Evolutionary conservation across 2,329 filamentous ascomycete species (phyloP), one percentile per base, ranked within the genome.

Genomic region (Trichoderma sp.): DNA sequence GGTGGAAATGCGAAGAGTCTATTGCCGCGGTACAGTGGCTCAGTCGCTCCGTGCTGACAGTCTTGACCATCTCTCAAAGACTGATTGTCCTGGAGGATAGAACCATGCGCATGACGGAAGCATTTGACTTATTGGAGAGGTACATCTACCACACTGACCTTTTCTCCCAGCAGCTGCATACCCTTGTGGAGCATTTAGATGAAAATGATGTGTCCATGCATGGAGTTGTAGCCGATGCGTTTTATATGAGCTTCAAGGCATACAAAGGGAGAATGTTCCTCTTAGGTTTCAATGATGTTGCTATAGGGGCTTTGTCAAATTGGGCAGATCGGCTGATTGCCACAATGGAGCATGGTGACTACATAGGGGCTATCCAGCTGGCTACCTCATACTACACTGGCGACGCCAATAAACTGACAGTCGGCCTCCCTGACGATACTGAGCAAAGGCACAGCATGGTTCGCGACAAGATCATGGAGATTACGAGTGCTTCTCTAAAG

Each of bases 11-110:
- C 57, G 94, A 98, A 73, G 96, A 99, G 82, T 91, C 96, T 5
- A 97, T 99, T 74, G 96, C 97, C 72, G 94, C 95, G 1, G 93
- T 98, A 4, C 96, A 99, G 79, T 99, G 96, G 97, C 86, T 99
- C 26, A 97, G 94, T 77, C 91, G 94, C 73, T 98, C 96, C 3
- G 95, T 99, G 0, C 84, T 99, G 67, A 93, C 93, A 1, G 91
- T 98, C 34, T 84, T 99, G 71, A 99, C 97, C 3, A 95, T 98
- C 74, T 97, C 95, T 23, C 97, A 99, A 80, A 90, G 95, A 73
- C 85, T 99, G 59, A 90, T 99, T 28, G 94, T 99, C 64, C 85
- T 99, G 4, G 97, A 99, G 81, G 96, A 99, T 79, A 88, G 90
- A 72, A 91, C 88, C 28, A 92, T 98, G 86, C 91, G 93, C 72